Evolutionary conservation across 2,329 filamentous ascomycete species (phyloP), one percentile per base, ranked within the genome.

Genomic region (Coniochaeta prunicola): DNA sequence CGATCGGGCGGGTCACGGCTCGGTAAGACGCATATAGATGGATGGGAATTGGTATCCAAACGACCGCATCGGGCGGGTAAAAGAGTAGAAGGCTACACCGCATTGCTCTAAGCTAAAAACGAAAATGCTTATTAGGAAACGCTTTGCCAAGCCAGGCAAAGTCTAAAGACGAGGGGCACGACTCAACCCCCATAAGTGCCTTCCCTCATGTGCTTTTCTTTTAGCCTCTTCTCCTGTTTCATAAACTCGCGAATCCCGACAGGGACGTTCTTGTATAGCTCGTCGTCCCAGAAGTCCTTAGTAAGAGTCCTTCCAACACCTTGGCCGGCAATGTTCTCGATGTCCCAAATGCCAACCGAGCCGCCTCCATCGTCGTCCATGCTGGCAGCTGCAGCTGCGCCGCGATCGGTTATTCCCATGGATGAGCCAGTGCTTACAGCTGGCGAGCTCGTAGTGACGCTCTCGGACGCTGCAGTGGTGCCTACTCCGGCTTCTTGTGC

Each of bases 211-310:
- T 92, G 90, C 72, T 85, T 88, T 72, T 90, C 80, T 73, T 91
- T 93, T 61, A 99, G 73, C 71, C 80, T 88, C 81, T 97, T 97
- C 77, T 99, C 94, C 61, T 88, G 92, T 77, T 89, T 91, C 93
- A 99, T 97, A 68, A 99, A 99, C 72, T 96, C 93, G 62, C 91
- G 80, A 64, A 99, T 97, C 0, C 93, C 94, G 10, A 97, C 90
- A 0, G 94, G 93, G 57, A 99, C 86, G 64, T 84, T 85, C 56
- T 84, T 83, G 67, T 96, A 96, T 36, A 96, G 70, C 56, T 90
- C 86, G 2, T 86, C 85, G 58, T 84, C 79, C 78, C 78, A 83
- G 55, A 80, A 70, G 61, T 86, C 80, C 64, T 79, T 81, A 2
- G 74, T 72, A 57, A 77, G 76, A 66, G 73, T 76, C 48, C 67